Base-by-base conservation (phyloP, 164 flowering plant genomes). In the Nymphaea colorata region DNA sequence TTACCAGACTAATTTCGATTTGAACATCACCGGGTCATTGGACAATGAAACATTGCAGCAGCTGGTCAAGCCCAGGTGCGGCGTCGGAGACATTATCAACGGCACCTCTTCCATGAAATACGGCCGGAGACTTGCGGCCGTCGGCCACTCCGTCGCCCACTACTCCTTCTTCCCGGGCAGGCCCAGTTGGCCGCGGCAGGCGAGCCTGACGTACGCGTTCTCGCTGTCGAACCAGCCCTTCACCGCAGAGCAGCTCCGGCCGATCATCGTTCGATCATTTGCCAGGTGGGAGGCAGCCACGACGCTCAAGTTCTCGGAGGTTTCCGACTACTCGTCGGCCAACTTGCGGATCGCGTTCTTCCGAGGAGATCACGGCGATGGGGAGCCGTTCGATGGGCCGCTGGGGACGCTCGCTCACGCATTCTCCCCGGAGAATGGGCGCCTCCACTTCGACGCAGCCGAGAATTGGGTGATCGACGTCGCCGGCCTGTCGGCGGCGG, bases 341-440 rank as follows among this genome's bases (percentile, higher is more conserved):
- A 90, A 90, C 36, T 64, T 90, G 6, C 71, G 66, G 62, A 84
- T 86, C 67, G 91, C 84, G 42, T 88, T 86, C 57, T 84, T 76
- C 64, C 12, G 42, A 0, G 84, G 85, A 6, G 88, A 88, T 16
- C 95, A 88, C 77, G 91, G 91, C 14, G 95, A 88, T 75, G 91
- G 95, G 3, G 77, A 84, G 72, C 74, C 95, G 71, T 88, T 88
- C 71, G 95, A 88, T 51, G 95, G 91, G 42, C 81, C 75, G 3
- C 16, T 86, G 44, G 95, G 95, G 8, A 81, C 83, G 47, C 72
- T 87, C 64, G 96, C 83, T 7, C 93, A 87, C 71, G 91, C 91
- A 4, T 86, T 86, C 72, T 80, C 89, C 18, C 93, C 91, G 6
- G 76, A 82, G 63, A 78, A 74, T 73, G 93, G 93, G 67, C 68